Base-by-base conservation (phyloP, 2,329 filamentous ascomycete genomes). In the Alternaria brassicicola region DNA sequence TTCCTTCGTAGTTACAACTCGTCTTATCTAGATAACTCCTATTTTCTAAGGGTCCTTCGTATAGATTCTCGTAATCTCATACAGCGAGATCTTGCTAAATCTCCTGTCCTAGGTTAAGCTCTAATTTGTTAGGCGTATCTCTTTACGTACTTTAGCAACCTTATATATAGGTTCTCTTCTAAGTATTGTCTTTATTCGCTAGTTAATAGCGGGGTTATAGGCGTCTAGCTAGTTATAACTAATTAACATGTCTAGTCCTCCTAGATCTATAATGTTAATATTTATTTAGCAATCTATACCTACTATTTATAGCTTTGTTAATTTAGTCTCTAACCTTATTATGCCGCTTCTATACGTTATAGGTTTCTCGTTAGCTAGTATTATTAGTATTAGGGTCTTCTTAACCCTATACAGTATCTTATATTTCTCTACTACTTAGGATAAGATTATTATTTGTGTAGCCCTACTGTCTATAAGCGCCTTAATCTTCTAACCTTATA, bases 1-100 rank as follows among this genome's bases (percentile, higher is more conserved):
- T 50, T 35, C 13, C 13, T 50, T 36, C 8, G 39, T 50, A 38
- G 35, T 23, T 28, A 2, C 12, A 25, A 36, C 23, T 26, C 9
- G 8, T 36, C 9, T 38, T 23, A 38, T 38, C 2, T 38, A 38
- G 4, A 21, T 19, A 38, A 38, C 17, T 38, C 13, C 8, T 21
- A 38, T 12, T 12, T 12, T 38, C 8, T 38, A 38, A 38, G 6
- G 12, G 47, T 50, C n/a, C 12, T 50, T 38, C 23, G 2, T n/a
- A 50, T 50, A 50, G 33, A 50, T 50, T 38, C 35, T 41, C 9
- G 1, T 25, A 13, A 51, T 51, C 15, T 51, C 41, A 51, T 51
- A 30, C 1, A 28, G 48, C 31, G 21, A 30, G 36, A 51, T 51
- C 21, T 19, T 39, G 9, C 23, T 17, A 28, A 41, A 28, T 23